Evolutionary conservation across 1,284 basidiomycete genomes (phyloP).

Genomic region (Rhodotorula glutinis): DNA sequence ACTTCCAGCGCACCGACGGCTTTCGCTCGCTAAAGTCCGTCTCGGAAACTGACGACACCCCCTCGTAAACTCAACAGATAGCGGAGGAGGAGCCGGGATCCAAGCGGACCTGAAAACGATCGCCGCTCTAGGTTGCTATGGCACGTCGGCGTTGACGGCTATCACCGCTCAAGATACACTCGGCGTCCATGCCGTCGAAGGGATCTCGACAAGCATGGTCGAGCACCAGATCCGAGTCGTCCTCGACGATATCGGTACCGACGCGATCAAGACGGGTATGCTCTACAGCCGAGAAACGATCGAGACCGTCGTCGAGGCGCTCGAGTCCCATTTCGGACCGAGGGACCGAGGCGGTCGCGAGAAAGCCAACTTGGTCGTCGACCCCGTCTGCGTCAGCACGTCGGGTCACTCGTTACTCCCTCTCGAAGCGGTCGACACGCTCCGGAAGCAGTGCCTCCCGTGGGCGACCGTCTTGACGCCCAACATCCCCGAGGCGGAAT

Average conservation of each 20-base stretch:
- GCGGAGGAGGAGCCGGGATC: slow-evolving; percentile 64
- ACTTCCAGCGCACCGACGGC: neutral
- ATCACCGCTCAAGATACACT: slow-evolving; percentile 87
- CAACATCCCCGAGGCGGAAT: slow-evolving; percentile 76
- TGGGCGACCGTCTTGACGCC: slow-evolving; percentile 75
- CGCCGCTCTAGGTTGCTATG: slow-evolving; percentile 64
- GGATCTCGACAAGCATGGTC: slow-evolving; percentile 45
- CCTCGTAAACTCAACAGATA: slow-evolving; percentile 54
- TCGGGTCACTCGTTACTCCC: slow-evolving; percentile 79
- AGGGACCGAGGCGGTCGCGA: slow-evolving; percentile 2
- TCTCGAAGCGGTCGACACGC: slow-evolving; percentile 61
- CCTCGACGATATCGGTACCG: slow-evolving; percentile 68
- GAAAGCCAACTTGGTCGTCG: slow-evolving; percentile 60
- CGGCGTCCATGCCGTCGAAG: slow-evolving; percentile 72
- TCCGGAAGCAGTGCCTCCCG: slow-evolving; percentile 68
- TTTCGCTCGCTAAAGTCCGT: neutral
- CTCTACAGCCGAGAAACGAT: slow-evolving; percentile 54
- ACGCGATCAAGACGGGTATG: slow-evolving; percentile 90
- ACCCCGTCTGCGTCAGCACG: slow-evolving; percentile 91
- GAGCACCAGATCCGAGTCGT: slow-evolving; percentile 64
- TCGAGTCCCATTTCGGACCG: slow-evolving; percentile 11
- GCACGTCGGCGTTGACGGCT: slow-evolving; percentile 81
- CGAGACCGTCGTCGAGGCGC: slow-evolving; percentile 44
- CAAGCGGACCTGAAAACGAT: slow-evolving; percentile 70
- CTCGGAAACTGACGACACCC: no score